A percentile compares a stretch with the other conserved stretches of the same genome.
Evolutionary conservation across 768 basidiomycete genomes (phyloP).

Genomic region (Lentinus brumalis): DNA sequence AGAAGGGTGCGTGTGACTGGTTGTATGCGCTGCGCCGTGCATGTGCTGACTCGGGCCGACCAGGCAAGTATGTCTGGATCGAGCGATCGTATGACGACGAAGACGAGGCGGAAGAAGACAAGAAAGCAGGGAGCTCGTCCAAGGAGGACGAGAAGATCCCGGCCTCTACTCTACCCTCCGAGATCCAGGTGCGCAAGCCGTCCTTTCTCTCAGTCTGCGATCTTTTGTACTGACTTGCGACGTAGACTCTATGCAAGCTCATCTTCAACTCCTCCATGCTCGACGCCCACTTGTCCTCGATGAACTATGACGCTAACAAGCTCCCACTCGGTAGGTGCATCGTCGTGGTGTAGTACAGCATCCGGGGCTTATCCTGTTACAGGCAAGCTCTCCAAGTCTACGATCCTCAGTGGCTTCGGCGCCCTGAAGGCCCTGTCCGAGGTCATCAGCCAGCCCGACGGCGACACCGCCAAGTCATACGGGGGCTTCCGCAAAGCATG

Average conservation of each 20-base stretch:
- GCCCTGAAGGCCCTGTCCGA: constrained; percentile 55
- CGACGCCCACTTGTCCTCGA: constrained; percentile 54
- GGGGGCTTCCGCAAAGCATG: constrained; percentile 45
- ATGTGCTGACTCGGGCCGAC: not conserved
- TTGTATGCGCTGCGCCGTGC: not conserved
- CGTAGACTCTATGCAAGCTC: constrained; percentile 47
- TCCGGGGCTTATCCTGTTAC: not conserved
- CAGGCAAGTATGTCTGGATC: constrained; percentile 65
- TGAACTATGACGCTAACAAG: constrained; percentile 70
- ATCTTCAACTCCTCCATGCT: constrained; percentile 56
- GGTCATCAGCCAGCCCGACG: constrained; percentile 48
- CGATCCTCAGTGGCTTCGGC: constrained; percentile 59
- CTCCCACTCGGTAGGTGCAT: constrained; percentile 51
- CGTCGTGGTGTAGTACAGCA: not conserved
- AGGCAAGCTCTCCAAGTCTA: constrained; percentile 64
- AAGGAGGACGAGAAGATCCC: constrained; percentile 44
- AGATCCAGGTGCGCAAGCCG: constrained; percentile 51
- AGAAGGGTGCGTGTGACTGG: constrained; percentile 40
- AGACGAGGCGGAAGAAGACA: constrained; percentile 46
- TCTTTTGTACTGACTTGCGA: not conserved
- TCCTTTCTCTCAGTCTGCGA: not conserved
- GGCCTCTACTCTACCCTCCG: constrained; percentile 44
- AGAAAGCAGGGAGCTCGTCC: constrained; percentile 13
- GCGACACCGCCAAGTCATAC: constrained; percentile 38
- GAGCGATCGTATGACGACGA: constrained; percentile 29